These are phyloP conservation scores for Trichoderma citrinoviride DNA, from an alignment of 2,329 filamentous ascomycete genomes.

Conservation along the genomic window DNA sequence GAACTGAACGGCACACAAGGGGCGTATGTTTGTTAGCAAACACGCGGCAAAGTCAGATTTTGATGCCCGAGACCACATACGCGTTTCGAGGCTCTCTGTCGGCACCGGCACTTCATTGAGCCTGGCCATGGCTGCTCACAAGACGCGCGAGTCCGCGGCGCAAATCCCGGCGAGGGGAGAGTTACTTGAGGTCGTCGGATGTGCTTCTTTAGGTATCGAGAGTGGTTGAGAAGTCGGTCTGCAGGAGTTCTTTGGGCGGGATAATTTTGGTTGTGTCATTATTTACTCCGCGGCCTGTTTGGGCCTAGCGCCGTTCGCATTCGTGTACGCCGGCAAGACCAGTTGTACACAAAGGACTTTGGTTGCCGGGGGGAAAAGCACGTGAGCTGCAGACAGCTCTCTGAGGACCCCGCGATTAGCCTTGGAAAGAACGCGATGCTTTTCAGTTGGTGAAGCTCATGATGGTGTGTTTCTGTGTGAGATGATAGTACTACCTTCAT, in stretches of 20 bases:
- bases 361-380: constrained; percentile 33
- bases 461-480: too few species aligned
- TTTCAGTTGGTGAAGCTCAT: too few species aligned
- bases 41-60: constrained; percentile 10
- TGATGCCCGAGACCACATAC: constrained; percentile 48
- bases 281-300: constrained; percentile 36
- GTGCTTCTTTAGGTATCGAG: neutral
- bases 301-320: constrained; percentile 26
- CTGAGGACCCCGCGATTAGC: neutral
- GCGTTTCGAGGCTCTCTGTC: constrained; percentile 67
- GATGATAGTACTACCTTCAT: too few species aligned
- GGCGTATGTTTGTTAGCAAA: constrained; percentile 18
- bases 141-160: constrained; percentile 31
- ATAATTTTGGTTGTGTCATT: constrained; percentile 33
- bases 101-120: constrained; percentile 72
- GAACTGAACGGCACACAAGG: constrained; percentile 52
- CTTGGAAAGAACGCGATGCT: neutral
- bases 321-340: neutral
- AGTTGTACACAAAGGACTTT: constrained; percentile 15
- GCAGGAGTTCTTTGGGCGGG: constrained; percentile 3
- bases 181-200: neutral
- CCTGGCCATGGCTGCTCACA: constrained; percentile 65
- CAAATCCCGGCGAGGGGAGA: neutral
- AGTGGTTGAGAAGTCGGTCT: constrained; percentile 19
- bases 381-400: constrained; percentile 5